These are phyloP conservation scores for Xanthoconium purpureum DNA, from an alignment of 768 basidiomycete genomes.

Conservation along the genomic window DNA sequence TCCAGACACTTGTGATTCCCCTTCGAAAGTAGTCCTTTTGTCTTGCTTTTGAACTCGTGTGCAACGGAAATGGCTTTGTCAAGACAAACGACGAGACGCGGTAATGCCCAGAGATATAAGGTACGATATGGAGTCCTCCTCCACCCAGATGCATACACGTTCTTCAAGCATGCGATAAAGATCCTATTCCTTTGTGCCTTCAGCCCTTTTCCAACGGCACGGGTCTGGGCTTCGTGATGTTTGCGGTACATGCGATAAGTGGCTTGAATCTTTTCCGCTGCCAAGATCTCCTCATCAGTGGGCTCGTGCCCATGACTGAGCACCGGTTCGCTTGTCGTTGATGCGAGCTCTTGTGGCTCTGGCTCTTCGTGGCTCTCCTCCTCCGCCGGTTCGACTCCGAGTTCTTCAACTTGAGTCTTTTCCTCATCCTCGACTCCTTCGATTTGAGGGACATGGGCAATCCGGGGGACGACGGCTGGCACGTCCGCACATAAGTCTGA, in stretches of 20 bases:
- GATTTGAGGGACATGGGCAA: not conserved
- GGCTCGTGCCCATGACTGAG: constrained; percentile 17
- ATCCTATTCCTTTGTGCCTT: constrained; percentile 21
- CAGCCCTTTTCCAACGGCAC: constrained; percentile 14
- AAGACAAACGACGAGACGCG: constrained; percentile 41
- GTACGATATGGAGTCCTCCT: constrained; percentile 30
- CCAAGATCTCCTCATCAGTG: constrained; percentile 26
- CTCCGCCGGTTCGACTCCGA: not conserved
- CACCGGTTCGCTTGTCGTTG: constrained; percentile 9
- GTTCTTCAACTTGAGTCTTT: not conserved
- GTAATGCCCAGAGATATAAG: constrained; percentile 37
- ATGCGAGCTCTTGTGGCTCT: constrained; percentile 10
- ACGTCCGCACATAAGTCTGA: constrained; percentile 16
- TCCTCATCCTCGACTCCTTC: not conserved
- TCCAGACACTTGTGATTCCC: constrained; percentile 38
- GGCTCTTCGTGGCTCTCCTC: constrained; percentile 15
- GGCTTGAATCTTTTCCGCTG: constrained; percentile 24
- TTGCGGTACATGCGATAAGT: constrained; percentile 10
- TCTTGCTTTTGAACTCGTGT: constrained; percentile 28
- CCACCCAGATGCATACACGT: constrained; percentile 30
- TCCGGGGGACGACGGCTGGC: constrained; percentile 17
- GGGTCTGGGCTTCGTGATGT: not conserved
- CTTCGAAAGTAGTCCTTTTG: constrained; percentile 29
- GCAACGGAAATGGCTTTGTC: constrained; percentile 31
- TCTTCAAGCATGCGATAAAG: constrained; percentile 30